These are phyloP conservation scores for Fusarium sp. DNA, from an alignment of 2,329 filamentous ascomycete genomes.

Conservation along the genomic window DNA sequence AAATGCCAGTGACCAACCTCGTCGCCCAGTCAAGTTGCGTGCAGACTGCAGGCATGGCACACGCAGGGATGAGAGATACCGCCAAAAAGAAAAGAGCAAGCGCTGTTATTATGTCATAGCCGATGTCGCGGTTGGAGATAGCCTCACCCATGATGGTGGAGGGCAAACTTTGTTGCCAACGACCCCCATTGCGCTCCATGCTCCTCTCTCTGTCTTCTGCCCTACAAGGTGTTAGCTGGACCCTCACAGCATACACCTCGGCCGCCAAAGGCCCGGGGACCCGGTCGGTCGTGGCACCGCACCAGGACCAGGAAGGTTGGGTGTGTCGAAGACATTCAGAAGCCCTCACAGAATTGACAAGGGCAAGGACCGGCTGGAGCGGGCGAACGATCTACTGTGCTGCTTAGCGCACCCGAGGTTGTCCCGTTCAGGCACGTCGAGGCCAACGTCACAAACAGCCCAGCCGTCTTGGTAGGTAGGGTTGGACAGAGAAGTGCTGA, in stretches of 20 bases:
- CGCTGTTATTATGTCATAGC: not conserved
- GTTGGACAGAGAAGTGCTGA: conserved; percentile 2
- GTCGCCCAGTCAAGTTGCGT: conserved; percentile 1
- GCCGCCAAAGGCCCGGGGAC: not conserved
- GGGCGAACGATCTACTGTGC: conserved; percentile 21
- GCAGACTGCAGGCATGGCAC: conserved; percentile 12
- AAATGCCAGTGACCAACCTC: not conserved
- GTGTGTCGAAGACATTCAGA: not conserved
- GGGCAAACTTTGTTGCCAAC: not conserved
- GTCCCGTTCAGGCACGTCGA: conserved; percentile 13
- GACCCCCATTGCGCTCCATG: not conserved
- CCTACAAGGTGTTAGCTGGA: conserved; percentile 1
- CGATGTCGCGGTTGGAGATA: conserved; percentile 7
- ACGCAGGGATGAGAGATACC: not conserved
- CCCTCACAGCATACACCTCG: not conserved
- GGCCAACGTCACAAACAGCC: conserved; percentile 8
- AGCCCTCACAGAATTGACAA: not conserved
- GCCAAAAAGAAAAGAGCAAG: not conserved
- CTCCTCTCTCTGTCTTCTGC: conserved; percentile 14
- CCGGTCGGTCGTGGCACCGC: conserved; percentile 1
- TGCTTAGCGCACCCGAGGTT: conserved; percentile 19
- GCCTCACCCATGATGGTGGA: conserved; percentile 8
- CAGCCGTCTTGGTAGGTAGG: not conserved
- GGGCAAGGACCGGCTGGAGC: not conserved
- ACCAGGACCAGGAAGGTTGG: not conserved